These are phyloP conservation scores for Blastocystis sp. DNA, from an alignment of 352 stramenopile species.

Conservation along the genomic window DNA sequence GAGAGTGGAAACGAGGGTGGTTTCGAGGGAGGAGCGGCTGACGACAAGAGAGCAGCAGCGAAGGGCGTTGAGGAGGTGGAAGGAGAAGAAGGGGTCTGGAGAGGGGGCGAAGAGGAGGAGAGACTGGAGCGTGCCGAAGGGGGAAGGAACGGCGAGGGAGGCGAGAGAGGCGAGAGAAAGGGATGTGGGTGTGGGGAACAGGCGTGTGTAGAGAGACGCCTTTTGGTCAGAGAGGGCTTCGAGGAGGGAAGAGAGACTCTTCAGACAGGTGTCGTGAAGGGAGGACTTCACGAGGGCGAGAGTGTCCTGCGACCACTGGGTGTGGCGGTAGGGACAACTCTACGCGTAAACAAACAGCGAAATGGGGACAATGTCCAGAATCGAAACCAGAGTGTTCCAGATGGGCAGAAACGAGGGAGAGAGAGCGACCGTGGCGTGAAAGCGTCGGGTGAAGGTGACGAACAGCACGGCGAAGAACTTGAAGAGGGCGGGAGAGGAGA, in stretches of 20 bases:
- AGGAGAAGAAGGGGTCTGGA: neutral
- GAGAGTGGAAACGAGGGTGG: neutral
- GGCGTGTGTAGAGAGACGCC: neutral
- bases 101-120: neutral
- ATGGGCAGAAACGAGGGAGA: neutral
- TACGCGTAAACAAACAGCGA: neutral
- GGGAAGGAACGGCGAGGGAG: neutral
- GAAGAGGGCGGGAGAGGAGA: neutral
- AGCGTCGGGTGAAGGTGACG: neutral
- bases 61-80: neutral
- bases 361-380: neutral
- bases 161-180: neutral
- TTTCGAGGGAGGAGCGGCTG: neutral
- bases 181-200: neutral
- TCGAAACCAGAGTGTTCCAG: neutral
- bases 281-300: no score
- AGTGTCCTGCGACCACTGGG: neutral
- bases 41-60: neutral
- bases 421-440: neutral
- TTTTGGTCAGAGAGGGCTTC: neutral
- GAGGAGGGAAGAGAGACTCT: neutral
- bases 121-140: neutral
- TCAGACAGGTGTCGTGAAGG: neutral
- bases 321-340: neutral
- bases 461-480: slow-evolving; percentile 52